Base-by-base conservation (phyloP, 257 asterid species). In the Solanum gracilifrons region DNA sequence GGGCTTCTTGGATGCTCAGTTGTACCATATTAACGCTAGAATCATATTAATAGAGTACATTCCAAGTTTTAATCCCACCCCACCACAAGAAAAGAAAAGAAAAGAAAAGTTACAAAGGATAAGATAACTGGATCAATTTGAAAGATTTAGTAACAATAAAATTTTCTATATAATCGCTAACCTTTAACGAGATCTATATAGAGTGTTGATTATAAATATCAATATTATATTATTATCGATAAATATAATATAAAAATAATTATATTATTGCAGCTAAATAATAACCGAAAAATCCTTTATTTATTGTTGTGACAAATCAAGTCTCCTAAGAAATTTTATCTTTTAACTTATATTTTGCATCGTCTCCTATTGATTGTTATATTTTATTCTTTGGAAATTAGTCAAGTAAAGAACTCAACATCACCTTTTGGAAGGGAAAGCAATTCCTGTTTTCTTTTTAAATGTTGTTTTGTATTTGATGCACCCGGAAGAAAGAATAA, bases 171-270 rank as follows among this genome's bases (percentile, higher is more conserved):
- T n/a, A 21, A 23, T 23, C 1, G 0, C 2, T 9, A 9, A 0
- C 5, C 0, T 60, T 68, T 23, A 60, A 3, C 0, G 13, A 21
- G 0, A 60, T 9, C 5, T 60, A 60, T 60, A 1, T 9, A 60
- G 0, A 21, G 3, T 2, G 0, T 4, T 21, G 29, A 0, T 60
- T 3, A 58, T 58, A 58, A 58, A 3, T 20, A 58, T 0, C 0
- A 8, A 21, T 21, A 58, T 60, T 21, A 60, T 60, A 60, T 60
- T 60, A 60, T 60, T 3, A 21, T 16, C 0, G 1, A 43, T 43
- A 43, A 43, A 43, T 43, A 43, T 11, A 4, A 43, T 43, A 43
- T 12, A 11, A 43, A 0, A 4, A 43, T 43, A 43, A 43, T 43
- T 43, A 51, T 51, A 51, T 16, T 51, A 51, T 51, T 51, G 0